phyloP scores from a whole-genome alignment of 345 rosid genomes.

The Gossypium herbaceum region DNA sequence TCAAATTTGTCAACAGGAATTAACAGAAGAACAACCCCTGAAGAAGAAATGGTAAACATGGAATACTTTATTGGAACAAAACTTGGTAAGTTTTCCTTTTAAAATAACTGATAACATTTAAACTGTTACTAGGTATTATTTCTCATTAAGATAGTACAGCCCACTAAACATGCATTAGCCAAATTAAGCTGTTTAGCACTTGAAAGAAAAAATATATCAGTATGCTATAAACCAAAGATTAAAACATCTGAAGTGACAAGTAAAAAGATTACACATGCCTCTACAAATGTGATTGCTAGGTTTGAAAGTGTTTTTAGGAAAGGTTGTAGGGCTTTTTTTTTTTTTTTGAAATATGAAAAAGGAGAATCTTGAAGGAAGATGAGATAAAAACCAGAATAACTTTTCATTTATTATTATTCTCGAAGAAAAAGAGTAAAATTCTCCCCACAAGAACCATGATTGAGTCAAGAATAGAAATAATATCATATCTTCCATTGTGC shows the following conservation, averaged over 20 bases:
- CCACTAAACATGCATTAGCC: neutral
- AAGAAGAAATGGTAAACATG: neutral
- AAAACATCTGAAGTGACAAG: neutral
- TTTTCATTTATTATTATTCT: neutral
- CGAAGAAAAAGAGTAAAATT: slow-evolving; percentile 1
- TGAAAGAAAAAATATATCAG: neutral
- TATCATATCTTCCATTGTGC: neutral
- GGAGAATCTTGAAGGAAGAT: neutral
- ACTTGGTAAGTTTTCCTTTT: slow-evolving; percentile 1
- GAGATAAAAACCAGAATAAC: neutral
- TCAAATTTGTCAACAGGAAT: neutral
- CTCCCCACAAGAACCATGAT: neutral
- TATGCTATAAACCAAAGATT: neutral
- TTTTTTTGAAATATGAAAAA: neutral
- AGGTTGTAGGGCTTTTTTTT: neutral
- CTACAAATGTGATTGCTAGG: neutral
- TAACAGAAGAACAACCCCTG: neutral
- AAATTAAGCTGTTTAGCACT: neutral
- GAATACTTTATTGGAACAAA: neutral
- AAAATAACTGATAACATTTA: neutral
- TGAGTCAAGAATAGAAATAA: neutral
- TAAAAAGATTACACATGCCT: neutral
- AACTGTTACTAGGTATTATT: neutral
- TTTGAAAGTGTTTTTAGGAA: neutral
- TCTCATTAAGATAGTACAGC: neutral